Percentiles rank a stretch among this genome's conserved stretches.
These are phyloP conservation scores for Suillus occidentalis DNA, from an alignment of 768 basidiomycete genomes.

Conservation along the genomic window DNA sequence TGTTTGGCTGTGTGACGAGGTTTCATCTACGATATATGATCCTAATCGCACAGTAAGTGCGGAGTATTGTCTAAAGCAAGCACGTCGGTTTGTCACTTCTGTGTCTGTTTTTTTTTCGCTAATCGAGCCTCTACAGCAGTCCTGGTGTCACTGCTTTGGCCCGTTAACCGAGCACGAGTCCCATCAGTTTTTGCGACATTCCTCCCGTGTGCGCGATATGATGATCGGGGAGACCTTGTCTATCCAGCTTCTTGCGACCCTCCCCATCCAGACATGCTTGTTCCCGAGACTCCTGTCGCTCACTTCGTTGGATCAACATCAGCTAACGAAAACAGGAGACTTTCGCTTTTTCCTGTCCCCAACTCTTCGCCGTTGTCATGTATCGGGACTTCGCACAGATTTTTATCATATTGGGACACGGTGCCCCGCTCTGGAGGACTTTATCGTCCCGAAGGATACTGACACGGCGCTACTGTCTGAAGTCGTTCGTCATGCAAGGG, in stretches of 20 bases:
- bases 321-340: background rate
- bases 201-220: background rate
- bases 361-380: background rate
- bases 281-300: background rate
- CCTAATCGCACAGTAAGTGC: background rate
- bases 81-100: background rate
- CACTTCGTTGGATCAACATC: background rate
- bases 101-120: background rate
- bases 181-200: background rate
- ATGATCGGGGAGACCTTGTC: background rate
- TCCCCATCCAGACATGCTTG: background rate
- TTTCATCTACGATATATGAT: background rate
- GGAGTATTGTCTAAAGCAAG: background rate
- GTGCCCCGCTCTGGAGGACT: background rate
- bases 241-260: background rate
- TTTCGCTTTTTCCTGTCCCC: background rate
- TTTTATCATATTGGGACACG: background rate
- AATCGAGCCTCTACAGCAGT: background rate
- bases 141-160: background rate
- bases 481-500: background rate
- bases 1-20: constrained; percentile 1
- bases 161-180: background rate
- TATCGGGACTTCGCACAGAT: background rate
- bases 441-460: background rate
- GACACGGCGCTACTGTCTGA: background rate